Evolutionary conservation across 179 eudicot genomes (phyloP).

Genomic region (Silene vulgaris): DNA sequence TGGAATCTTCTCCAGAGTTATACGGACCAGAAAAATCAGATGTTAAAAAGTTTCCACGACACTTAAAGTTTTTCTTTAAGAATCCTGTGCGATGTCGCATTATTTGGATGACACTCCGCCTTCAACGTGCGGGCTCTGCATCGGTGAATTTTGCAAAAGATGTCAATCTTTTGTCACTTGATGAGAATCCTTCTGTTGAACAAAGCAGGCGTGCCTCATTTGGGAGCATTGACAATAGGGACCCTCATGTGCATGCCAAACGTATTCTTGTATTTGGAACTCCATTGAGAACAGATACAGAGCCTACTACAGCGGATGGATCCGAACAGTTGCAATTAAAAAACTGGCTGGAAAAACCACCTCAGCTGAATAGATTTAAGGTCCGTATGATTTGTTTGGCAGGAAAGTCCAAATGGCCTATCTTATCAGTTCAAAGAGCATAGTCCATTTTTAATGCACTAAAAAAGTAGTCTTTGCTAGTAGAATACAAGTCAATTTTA

Average conservation of each 20-base stretch:
- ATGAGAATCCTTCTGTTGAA: conserved; percentile 77
- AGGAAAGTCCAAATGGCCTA: not conserved
- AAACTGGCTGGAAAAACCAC: conserved; percentile 74
- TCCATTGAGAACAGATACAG: conserved; percentile 45
- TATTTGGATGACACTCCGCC: conserved; percentile 70
- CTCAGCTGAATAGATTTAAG: conserved; percentile 82
- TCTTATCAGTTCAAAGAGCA: not conserved
- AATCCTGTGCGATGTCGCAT: conserved; percentile 81
- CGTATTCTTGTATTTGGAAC: conserved; percentile 69
- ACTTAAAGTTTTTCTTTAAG: conserved; percentile 61
- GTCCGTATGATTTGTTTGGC: conserved; percentile 28
- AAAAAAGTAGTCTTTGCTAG: not conserved
- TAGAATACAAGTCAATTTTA: not conserved
- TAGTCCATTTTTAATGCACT: not conserved
- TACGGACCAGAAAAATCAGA: conserved; percentile 61
- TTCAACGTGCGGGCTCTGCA: conserved; percentile 67
- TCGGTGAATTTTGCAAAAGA: conserved; percentile 63
- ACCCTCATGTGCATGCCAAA: conserved; percentile 81
- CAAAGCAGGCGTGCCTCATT: conserved; percentile 66
- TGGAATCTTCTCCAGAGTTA: conserved; percentile 65
- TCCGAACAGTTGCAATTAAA: conserved; percentile 60
- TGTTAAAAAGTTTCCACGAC: conserved; percentile 48
- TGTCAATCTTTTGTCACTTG: conserved; percentile 65
- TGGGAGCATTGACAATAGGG: conserved; percentile 58
- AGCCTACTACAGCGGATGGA: conserved; percentile 42